These are phyloP conservation scores for Komagataella phaffii DNA, from an alignment of 805 yeast genomes.

Conservation along the genomic window DNA sequence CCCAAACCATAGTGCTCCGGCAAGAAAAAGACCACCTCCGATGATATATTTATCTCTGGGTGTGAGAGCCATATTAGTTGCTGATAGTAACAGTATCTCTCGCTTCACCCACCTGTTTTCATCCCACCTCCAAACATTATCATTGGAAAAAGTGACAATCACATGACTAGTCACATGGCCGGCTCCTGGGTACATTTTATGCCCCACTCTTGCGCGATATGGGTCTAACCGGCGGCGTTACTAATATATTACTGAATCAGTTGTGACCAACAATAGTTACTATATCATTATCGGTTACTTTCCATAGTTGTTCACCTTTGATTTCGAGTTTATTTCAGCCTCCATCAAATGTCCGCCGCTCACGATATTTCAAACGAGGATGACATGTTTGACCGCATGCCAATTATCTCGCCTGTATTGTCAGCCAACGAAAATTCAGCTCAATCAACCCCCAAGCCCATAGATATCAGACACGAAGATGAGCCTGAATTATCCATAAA, in stretches of 20 bases:
- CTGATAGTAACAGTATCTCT: too few species aligned
- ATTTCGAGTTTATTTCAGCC: background rate
- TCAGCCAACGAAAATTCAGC: slow-evolving; percentile 5
- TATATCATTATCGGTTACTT: background rate
- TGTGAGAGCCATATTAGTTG: slow-evolving; percentile 8
- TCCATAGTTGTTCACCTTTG: background rate
- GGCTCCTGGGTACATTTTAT: background rate
- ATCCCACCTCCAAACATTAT: background rate
- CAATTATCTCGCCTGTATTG: slow-evolving; percentile 26
- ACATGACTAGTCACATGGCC: background rate
- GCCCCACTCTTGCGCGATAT: background rate
- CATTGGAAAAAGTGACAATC: background rate
- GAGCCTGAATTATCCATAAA: background rate
- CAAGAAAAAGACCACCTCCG: slow-evolving; percentile 13
- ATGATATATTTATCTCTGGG: slow-evolving; percentile 16
- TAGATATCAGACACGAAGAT: background rate
- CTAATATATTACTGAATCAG: background rate
- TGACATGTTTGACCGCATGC: slow-evolving; percentile 19
- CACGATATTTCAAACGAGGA: background rate
- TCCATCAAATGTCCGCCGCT: background rate
- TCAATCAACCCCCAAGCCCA: background rate
- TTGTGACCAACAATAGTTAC: background rate
- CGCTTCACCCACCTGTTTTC: background rate
- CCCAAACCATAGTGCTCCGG: slow-evolving; percentile 11
- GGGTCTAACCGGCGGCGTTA: background rate